Conservation (phyloP, 192 early-diverging fungal genomes). For the Endogone sp. region DNA sequence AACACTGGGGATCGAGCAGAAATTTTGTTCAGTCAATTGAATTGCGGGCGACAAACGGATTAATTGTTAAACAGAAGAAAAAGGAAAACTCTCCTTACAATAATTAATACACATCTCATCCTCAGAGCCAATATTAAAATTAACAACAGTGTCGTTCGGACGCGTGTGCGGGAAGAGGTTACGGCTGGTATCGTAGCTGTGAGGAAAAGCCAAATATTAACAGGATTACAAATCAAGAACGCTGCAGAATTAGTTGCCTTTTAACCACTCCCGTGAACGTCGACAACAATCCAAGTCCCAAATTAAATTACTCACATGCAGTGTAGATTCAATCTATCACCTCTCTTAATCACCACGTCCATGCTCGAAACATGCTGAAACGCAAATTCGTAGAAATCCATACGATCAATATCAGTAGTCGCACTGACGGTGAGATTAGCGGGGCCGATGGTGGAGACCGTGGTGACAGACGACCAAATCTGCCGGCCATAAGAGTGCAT, state of each 20-base stretch:
- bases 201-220: no score
- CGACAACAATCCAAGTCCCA: no score
- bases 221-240: no score
- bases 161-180: not conserved
- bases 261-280: no score
- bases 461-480: not conserved
- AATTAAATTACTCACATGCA: not conserved
- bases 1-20: not conserved
- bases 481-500: not conserved
- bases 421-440: no score
- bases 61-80: not conserved
- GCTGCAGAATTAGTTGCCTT: no score
- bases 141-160: not conserved
- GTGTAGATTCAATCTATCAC: not conserved
- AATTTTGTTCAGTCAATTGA: not conserved
- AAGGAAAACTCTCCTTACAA: not conserved
- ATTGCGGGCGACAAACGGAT: not conserved
- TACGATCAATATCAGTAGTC: not conserved
- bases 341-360: not conserved
- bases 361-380: not conserved
- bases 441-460: not conserved
- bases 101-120: not conserved
- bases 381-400: not conserved
- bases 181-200: not conserved
- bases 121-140: not conserved